A percentile compares a stretch with the other conserved stretches of the same genome.
These are phyloP conservation scores for Candida insectorum DNA, from an alignment of 805 yeast species.

Conservation along the genomic window DNA sequence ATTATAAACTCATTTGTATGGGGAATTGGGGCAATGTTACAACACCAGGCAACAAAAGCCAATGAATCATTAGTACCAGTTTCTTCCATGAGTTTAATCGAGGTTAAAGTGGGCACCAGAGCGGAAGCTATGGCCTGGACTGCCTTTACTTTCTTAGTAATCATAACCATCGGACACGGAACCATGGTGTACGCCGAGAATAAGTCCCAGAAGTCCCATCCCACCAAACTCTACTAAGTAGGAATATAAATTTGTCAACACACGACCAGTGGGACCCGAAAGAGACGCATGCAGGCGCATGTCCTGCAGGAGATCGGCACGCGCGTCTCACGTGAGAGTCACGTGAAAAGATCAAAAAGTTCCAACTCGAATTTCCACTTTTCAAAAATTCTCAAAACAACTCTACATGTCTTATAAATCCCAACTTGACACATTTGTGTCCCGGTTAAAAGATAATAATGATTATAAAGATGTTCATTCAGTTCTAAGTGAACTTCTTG, in stretches of 20 bases:
- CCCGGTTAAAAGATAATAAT: conserved; percentile 53
- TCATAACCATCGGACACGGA: conserved; percentile 39
- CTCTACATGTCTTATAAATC: conserved; percentile 41
- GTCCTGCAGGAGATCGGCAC: too few species aligned
- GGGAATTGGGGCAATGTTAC: conserved; percentile 67
- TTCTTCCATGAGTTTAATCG: conserved; percentile 49
- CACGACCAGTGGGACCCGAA: neutral
- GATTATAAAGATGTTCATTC: conserved; percentile 64
- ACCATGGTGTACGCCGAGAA: conserved; percentile 18
- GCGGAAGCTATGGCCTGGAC: conserved; percentile 63
- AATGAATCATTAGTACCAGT: conserved; percentile 41
- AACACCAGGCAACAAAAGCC: conserved; percentile 52
- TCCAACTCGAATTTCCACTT: conserved; percentile 18
- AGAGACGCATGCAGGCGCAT: too few species aligned
- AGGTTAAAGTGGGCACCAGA: conserved; percentile 44
- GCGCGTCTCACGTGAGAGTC: conserved; percentile 8
- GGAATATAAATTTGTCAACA: neutral
- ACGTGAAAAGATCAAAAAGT: conserved; percentile 10
- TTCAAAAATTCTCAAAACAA: conserved; percentile 6
- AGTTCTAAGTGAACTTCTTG: conserved; percentile 77
- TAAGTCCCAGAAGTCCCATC: conserved; percentile 14
- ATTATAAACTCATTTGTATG: conserved; percentile 43
- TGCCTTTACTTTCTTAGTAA: conserved; percentile 46
- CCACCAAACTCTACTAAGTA: neutral
- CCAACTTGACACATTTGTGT: conserved; percentile 67